Percentiles rank a stretch among this genome's conserved stretches.
Conservation (phyloP, 768 basidiomycete species). For the Suillus americanus region DNA sequence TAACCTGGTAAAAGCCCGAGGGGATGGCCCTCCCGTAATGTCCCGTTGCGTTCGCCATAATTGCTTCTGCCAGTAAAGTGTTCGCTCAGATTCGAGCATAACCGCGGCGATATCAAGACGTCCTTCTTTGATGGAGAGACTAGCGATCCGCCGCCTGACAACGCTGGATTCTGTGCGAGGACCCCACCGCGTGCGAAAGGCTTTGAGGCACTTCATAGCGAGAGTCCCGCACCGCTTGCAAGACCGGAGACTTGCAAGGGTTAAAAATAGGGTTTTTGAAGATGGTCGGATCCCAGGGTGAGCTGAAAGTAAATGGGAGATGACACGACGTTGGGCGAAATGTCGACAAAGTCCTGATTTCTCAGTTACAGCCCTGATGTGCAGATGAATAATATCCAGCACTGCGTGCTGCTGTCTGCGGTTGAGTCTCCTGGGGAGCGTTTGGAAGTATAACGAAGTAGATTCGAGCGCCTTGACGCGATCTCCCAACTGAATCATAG, state of each 20-base stretch:
- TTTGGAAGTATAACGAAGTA: conserved; percentile 47
- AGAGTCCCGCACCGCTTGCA: conserved; percentile 54
- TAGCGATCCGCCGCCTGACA: conserved; percentile 59
- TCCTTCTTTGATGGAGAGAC: conserved; percentile 64
- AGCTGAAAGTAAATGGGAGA: conserved; percentile 43
- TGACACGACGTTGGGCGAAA: conserved; percentile 41
- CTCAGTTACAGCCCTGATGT: conserved; percentile 35
- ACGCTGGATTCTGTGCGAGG: conserved; percentile 49
- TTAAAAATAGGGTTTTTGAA: conserved; percentile 55
- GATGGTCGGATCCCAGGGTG: conserved; percentile 56
- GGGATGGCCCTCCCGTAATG: conserved; percentile 5
- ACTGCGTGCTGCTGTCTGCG: conserved; percentile 34
- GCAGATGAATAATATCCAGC: conserved; percentile 56
- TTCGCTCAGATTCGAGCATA: conserved; percentile 22
- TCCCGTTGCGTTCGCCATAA: conserved; percentile 14
- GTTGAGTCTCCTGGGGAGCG: conserved; percentile 45
- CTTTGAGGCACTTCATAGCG: conserved; percentile 43
- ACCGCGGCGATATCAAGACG: conserved; percentile 46
- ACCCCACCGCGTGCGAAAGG: conserved; percentile 60
- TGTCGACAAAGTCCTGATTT: conserved; percentile 43
- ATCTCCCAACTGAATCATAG: conserved; percentile 45
- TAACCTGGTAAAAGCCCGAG: conserved; percentile 11
- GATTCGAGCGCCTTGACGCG: conserved; percentile 41
- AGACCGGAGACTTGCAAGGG: conserved; percentile 51
- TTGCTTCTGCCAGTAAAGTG: conserved; percentile 9